These are phyloP conservation scores for Carallia brachiata DNA, from an alignment of 345 rosid species.

Conservation along the genomic window DNA sequence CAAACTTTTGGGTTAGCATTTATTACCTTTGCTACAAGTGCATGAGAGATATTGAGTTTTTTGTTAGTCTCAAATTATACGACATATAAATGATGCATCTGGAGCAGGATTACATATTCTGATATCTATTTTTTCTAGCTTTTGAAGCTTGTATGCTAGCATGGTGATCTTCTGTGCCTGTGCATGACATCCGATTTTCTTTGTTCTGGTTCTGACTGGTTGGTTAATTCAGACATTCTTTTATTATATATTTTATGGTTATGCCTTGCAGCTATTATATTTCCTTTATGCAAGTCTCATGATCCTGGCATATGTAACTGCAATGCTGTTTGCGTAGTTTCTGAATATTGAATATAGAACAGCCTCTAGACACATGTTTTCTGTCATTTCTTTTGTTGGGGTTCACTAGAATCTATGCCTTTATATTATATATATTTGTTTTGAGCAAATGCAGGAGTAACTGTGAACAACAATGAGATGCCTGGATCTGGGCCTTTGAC, in stretches of 20 bases:
- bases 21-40: background rate
- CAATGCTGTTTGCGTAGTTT: too few species aligned
- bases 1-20: constrained; percentile 43
- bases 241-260: too few species aligned
- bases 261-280: too few species aligned
- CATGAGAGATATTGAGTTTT: background rate
- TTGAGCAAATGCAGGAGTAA: constrained; percentile 18
- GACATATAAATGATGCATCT: background rate
- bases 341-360: too few species aligned
- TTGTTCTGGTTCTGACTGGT: background rate
- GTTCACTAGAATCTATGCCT: background rate
- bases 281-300: too few species aligned
- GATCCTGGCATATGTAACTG: too few species aligned
- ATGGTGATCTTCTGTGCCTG: too few species aligned
- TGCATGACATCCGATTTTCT: background rate
- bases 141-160: background rate
- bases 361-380: too few species aligned
- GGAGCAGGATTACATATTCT: background rate
- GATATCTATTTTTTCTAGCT: background rate
- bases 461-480: constrained; percentile 14
- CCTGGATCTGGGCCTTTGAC: constrained; percentile 18
- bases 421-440: background rate
- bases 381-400: background rate
- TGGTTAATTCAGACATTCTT: too few species aligned
- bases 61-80: background rate